Evolutionary conservation across 768 basidiomycete species (phyloP).

Genomic region (Leccinum pellstonianum): DNA sequence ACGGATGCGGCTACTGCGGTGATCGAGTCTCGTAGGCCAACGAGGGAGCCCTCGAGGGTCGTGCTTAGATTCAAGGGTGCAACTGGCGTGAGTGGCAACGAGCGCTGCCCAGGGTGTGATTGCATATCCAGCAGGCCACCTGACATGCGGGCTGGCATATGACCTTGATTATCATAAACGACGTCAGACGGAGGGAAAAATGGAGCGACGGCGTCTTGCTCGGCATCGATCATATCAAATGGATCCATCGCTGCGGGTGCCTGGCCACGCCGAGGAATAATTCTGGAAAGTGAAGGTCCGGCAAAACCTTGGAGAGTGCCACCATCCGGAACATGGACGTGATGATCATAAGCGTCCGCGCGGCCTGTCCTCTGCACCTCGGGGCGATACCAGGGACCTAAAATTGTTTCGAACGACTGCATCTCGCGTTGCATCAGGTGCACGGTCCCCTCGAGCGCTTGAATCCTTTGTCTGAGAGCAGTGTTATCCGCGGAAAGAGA

Average conservation of each 20-base stretch:
- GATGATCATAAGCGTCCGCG: conserved; percentile 9
- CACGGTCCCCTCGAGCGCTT: conserved; percentile 55
- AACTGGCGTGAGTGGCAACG: conserved; percentile 37
- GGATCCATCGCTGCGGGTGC: conserved; percentile 14
- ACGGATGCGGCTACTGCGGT: conserved; percentile 57
- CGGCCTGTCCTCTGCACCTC: conserved; percentile 29
- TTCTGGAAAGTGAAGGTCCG: conserved; percentile 22
- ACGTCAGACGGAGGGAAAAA: conserved; percentile 30
- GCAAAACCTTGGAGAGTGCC: conserved; percentile 8
- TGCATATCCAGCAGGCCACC: conserved; percentile 22
- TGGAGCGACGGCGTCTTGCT: conserved; percentile 25
- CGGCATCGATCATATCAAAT: conserved; percentile 21
- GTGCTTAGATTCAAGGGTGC: conserved; percentile 63
- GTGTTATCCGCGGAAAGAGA: conserved; percentile 63
- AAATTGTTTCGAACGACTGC: conserved; percentile 47
- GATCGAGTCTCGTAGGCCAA: conserved; percentile 57
- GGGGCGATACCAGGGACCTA: conserved; percentile 65
- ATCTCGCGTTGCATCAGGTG: conserved; percentile 57
- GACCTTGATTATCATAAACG: conserved; percentile 21
- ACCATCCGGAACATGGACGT: conserved; percentile 13
- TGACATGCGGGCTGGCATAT: conserved; percentile 16
- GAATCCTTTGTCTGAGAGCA: conserved; percentile 55
- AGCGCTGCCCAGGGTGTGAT: conserved; percentile 23
- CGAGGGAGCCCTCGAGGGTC: conserved; percentile 62
- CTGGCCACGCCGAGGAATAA: conserved; percentile 13